Evolutionary conservation across 208 protist species (phyloP), one percentile per base, ranked within the genome.

Genomic region (Leishmania lainsoni): DNA sequence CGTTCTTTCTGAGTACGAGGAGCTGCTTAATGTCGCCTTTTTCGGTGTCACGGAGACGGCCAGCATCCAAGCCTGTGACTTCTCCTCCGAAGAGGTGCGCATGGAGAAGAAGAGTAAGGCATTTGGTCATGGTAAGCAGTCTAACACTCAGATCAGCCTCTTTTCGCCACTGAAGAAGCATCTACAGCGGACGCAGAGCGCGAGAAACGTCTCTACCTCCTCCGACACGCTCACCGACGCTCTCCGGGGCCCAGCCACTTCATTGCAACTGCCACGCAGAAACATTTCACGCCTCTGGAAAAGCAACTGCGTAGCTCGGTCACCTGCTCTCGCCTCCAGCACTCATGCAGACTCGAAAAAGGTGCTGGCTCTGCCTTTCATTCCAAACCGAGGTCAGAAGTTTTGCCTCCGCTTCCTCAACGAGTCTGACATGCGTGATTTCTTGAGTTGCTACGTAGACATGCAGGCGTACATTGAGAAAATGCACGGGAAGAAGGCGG

Each of bases 341-440:
- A 75, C 70, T 0, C 75, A 84, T 42, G 39, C 42, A 0, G 58
- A 74, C 69, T 14, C 32, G 2, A 6, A 10, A 3, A 70, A 76
- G n/a, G 70, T 76, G 17, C 49, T 74, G 58, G 71, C 77, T 16
- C 68, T 80, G 29, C 76, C 82, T 6, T 56, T 81, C 59, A 29
- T 39, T 16, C 42, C 75, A 14, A 61, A 75, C 42, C 29, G 74
- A 8, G 42, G 29, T n/a, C 35, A 69, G n/a, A 72, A 78, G 16
- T 81, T 82, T 52, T 74, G 45, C 32, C 61, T 86, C n/a, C 82
- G 78, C 17, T 86, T 86, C 45, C 35, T 49, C n/a, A 63, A 16
- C 29, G 80, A 84, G 52, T 65, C 75, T 8, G 80, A 84, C 35
- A 22, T 86, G n/a, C 63, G 32, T 61, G 61, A 29, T 2, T 86